Percentiles rank a stretch among this genome's conserved stretches.
phyloP scores from a whole-genome alignment of 768 basidiomycete species.

The Tylopilus sp. region DNA sequence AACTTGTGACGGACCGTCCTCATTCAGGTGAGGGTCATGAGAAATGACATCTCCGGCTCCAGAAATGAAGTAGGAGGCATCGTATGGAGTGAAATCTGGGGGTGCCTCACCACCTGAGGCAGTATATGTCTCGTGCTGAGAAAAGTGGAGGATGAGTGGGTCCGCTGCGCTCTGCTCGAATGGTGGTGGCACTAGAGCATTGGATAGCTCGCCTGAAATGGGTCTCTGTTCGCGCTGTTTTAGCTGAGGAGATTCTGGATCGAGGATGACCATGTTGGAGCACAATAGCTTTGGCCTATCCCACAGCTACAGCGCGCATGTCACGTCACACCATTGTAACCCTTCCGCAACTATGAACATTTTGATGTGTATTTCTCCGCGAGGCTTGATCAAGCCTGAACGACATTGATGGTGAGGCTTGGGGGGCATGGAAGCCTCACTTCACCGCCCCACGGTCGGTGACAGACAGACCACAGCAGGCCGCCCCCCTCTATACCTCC shows the following conservation, averaged over 20 bases:
- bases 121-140: constrained; percentile 18
- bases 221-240: constrained; percentile 1
- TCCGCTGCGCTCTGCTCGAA: constrained; percentile 28
- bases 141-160: constrained; percentile 23
- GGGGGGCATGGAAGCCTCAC: constrained; percentile 5
- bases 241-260: constrained; percentile 4
- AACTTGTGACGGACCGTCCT: constrained; percentile 45
- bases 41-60: constrained; percentile 54
- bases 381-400: constrained; percentile 1
- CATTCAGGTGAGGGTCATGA: constrained; percentile 67
- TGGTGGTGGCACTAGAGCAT: constrained; percentile 17
- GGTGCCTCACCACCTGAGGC: constrained; percentile 46
- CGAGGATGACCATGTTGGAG: constrained; percentile 4
- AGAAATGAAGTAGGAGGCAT: constrained; percentile 55
- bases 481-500: constrained; percentile 5
- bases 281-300: background rate
- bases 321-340: background rate
- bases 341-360: background rate
- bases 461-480: constrained; percentile 10
- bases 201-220: background rate
- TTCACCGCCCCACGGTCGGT: constrained; percentile 7
- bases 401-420: constrained; percentile 7
- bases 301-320: too few species aligned
- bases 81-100: constrained; percentile 59
- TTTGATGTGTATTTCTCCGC: background rate